These are phyloP conservation scores for Rhynchospora breviuscula DNA, from an alignment of 176 grass and related monocot species.

Conservation along the genomic window DNA sequence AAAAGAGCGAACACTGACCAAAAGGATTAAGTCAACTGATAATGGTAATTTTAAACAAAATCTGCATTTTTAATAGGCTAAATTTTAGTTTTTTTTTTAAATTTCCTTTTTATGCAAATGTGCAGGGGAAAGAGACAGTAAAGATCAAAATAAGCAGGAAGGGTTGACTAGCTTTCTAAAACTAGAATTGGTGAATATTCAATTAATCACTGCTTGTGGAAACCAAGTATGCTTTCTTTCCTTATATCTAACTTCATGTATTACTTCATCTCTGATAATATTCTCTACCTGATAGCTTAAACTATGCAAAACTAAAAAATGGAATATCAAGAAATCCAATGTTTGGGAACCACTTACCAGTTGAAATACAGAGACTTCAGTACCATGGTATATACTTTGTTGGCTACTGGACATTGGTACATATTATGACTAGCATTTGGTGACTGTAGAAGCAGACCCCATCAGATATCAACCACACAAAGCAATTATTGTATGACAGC, in stretches of 20 bases:
- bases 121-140: constrained; percentile 37
- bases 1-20: constrained; percentile 59
- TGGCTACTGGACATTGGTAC: no score
- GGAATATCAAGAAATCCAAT: background rate
- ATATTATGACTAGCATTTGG: no score
- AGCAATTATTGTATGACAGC: no score
- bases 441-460: no score
- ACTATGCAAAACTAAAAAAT: background rate
- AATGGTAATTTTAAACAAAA: background rate
- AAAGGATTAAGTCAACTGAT: constrained; percentile 45
- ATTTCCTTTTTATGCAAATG: constrained; percentile 9
- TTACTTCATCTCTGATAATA: background rate
- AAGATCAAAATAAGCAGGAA: constrained; percentile 37
- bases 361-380: no score
- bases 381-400: no score
- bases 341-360: background rate
- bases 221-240: constrained; percentile 41
- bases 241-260: background rate
- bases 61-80: background rate
- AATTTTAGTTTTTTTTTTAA: constrained; percentile 1
- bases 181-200: constrained; percentile 76
- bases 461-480: no score
- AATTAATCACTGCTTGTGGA: constrained; percentile 81
- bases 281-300: background rate
- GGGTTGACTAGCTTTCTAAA: constrained; percentile 61